These are phyloP conservation scores for Skeletonema costatum DNA, from an alignment of 108 stramenopile genomes.

Conservation along the genomic window DNA sequence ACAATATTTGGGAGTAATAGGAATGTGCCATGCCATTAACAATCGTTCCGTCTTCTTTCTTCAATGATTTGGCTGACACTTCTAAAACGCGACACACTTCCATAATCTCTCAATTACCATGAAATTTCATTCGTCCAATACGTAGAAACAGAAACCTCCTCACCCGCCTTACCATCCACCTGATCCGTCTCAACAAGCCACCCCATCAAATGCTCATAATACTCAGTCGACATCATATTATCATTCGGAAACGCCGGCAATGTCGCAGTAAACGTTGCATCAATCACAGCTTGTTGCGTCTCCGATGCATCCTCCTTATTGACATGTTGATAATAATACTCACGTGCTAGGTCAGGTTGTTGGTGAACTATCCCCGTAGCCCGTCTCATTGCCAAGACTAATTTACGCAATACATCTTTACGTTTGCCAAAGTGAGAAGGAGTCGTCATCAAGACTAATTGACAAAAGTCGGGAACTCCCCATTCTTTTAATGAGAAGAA, in stretches of 20 bases:
- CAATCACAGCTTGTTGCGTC: constrained; percentile 36
- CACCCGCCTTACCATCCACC: constrained; percentile 36
- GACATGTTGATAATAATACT: constrained; percentile 40
- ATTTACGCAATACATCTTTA: constrained; percentile 29
- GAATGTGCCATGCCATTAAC: neutral
- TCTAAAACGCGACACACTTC: neutral
- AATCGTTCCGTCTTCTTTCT: neutral
- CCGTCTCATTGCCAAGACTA: constrained; percentile 56
- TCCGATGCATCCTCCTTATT: constrained; percentile 14
- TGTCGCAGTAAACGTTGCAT: constrained; percentile 52
- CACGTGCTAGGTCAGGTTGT: constrained; percentile 39
- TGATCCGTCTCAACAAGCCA: constrained; percentile 60
- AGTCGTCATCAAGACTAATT: constrained; percentile 59
- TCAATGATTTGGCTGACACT: neutral
- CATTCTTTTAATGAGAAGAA: constrained; percentile 64
- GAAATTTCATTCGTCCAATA: constrained; percentile 64
- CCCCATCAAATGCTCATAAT: constrained; percentile 48
- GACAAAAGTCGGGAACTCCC: constrained; percentile 70
- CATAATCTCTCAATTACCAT: constrained; percentile 19
- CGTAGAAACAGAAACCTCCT: constrained; percentile 12
- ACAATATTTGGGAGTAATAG: neutral
- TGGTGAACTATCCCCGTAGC: constrained; percentile 60
- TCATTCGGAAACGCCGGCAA: constrained; percentile 62
- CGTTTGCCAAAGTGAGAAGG: constrained; percentile 27
- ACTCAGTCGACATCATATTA: constrained; percentile 52